Evolutionary conservation across 2,329 filamentous ascomycete genomes (phyloP).

Genomic region (Pezicula neosporulosa): DNA sequence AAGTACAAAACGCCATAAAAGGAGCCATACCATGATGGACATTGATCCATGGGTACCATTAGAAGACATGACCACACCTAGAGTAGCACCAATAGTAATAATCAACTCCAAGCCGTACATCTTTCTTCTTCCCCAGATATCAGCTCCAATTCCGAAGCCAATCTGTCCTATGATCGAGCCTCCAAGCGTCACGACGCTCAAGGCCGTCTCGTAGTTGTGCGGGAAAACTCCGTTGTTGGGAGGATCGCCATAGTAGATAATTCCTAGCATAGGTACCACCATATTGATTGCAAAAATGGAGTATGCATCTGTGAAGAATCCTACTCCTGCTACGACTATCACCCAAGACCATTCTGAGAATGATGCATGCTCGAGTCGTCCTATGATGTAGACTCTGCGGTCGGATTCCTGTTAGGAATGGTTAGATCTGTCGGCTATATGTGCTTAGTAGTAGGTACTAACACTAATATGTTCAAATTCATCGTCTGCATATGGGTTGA

Average conservation of each 20-base stretch:
- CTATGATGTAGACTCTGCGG: slow-evolving; percentile 16
- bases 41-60: slow-evolving; percentile 34
- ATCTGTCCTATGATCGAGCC: slow-evolving; percentile 45
- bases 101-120: slow-evolving; percentile 48
- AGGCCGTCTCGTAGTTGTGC: slow-evolving; percentile 31
- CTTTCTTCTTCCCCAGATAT: slow-evolving; percentile 43
- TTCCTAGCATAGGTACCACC: slow-evolving; percentile 43
- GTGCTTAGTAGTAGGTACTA: not conserved
- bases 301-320: slow-evolving; percentile 42
- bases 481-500: slow-evolving; percentile 17
- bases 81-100: slow-evolving; percentile 40
- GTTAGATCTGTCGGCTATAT: not conserved
- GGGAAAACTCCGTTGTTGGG: slow-evolving; percentile 11
- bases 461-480: slow-evolving; percentile 19
- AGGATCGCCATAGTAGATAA: slow-evolving; percentile 42
- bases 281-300: slow-evolving; percentile 46
- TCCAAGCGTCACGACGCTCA: slow-evolving; percentile 42
- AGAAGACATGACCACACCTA: slow-evolving; percentile 43
- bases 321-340: slow-evolving; percentile 39
- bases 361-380: slow-evolving; percentile 16
- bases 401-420: slow-evolving; percentile 14
- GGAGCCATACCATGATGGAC: slow-evolving; percentile 39
- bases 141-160: slow-evolving; percentile 42
- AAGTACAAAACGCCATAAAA: slow-evolving; percentile 44
- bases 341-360: slow-evolving; percentile 20